Evolutionary conservation across 2,329 filamentous ascomycete species (phyloP).

Genomic region (Thielaviopsis punctulata): DNA sequence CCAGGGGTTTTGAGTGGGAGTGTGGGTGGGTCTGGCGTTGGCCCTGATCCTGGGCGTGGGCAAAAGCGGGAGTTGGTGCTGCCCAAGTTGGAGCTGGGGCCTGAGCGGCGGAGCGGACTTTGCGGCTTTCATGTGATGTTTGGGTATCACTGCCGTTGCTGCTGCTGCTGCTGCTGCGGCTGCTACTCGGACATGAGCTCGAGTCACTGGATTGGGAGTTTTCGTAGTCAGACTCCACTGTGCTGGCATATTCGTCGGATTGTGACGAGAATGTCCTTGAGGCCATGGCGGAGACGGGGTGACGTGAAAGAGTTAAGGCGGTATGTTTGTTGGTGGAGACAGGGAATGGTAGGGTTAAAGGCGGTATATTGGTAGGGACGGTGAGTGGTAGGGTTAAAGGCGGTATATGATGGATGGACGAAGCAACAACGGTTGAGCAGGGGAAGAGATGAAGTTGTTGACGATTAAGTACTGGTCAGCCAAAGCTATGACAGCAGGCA

Average conservation of each 20-base stretch:
- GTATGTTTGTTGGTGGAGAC: background rate
- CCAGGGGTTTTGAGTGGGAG: background rate
- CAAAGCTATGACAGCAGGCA: too few relatives aligned
- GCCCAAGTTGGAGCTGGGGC: constrained; percentile 10
- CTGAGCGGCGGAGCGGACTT: background rate
- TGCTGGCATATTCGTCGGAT: background rate
- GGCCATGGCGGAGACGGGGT: background rate
- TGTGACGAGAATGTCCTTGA: too few relatives aligned
- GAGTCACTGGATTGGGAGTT: background rate
- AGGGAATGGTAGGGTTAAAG: too few relatives aligned
- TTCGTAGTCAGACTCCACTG: background rate
- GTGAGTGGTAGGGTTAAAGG: too few relatives aligned
- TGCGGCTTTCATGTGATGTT: too few relatives aligned
- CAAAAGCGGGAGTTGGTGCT: constrained; percentile 11
- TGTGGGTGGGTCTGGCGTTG: background rate
- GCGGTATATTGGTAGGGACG: too few relatives aligned
- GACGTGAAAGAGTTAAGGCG: too few relatives aligned
- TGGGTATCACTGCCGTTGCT: background rate
- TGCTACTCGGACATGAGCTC: background rate
- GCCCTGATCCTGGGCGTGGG: background rate
- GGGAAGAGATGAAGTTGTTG: too few relatives aligned
- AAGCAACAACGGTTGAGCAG: too few relatives aligned
- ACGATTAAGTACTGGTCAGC: too few relatives aligned
- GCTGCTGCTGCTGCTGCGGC: background rate
- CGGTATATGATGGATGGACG: too few relatives aligned